Conservation (phyloP, 129 eudicot species). For the Calendula officinalis region DNA sequence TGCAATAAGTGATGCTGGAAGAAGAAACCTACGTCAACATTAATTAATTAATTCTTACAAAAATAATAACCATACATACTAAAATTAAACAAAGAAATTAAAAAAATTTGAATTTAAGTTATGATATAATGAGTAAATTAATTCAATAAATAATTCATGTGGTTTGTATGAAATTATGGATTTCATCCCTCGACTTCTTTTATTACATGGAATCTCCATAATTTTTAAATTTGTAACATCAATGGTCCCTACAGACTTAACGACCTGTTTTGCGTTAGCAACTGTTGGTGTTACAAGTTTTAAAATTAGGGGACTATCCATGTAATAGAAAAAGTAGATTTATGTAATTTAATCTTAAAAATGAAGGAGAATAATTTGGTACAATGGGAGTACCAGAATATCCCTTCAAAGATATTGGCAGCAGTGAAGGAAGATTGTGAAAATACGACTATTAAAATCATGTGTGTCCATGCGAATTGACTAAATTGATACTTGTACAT, state of each 20-base stretch:
- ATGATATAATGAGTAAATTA: no score
- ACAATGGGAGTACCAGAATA: conserved; percentile 56
- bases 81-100: no score
- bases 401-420: conserved; percentile 82
- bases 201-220: no score
- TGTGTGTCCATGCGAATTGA: conserved; percentile 90
- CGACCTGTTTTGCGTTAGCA: no score
- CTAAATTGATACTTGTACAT: conserved; percentile 87
- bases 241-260: background rate
- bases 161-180: no score
- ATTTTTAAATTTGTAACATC: no score
- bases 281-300: background rate
- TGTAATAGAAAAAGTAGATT: no score
- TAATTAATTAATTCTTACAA: background rate
- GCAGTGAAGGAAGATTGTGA: conserved; percentile 81
- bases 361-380: conserved; percentile 8
- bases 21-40: conserved; percentile 59
- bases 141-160: no score
- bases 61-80: background rate
- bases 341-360: background rate
- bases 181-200: no score
- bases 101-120: background rate
- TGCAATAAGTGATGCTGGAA: conserved; percentile 76
- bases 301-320: no score
- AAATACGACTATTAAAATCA: conserved; percentile 84